Evolutionary conservation across 148 eudicot genomes (phyloP), one percentile per base, ranked within the genome.

Genomic region (Chenopodium suecicum): DNA sequence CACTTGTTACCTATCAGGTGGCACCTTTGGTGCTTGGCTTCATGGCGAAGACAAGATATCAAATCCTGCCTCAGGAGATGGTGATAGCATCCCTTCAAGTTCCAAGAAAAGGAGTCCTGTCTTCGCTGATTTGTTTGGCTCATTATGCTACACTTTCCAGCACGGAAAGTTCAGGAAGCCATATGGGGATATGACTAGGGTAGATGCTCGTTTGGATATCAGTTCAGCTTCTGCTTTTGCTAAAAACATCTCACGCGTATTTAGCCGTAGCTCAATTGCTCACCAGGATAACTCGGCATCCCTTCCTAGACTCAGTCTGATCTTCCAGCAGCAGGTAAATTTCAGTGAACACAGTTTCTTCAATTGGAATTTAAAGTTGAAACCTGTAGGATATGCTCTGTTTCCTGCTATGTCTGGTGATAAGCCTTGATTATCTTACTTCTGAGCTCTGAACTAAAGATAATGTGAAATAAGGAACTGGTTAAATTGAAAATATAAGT

Each of bases 281-380:
- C 69, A 68, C 74, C 82, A 66, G 34, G 85, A 82, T 72, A 82
- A 83, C 86, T 67, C 78, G 60, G 81, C 78, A 19, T 85, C 94
- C 80, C 85, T 88, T 32, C 97, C 97, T 69, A 86, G 86, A 69
- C 92, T 94, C 20, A 84, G 78, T 82, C 63, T 94, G 80, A 90
- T 88, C 69, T 80, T 90, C 83, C 98, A 94, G 81, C 98, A 94
- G 85, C 98, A 94, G 98, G 98, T 92, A 83, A 77, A 41, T 25
- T 71, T 62, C 23, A 8, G 54, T 50, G 50, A 6, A 41, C 44
- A 41, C 44, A 41, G 44, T 6, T 41, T 41, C 27, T 4, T 16
- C 11, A 65, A 69, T 9, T 63, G 27, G 23, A 47, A 71, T 22
- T 9, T 52, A 68, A 52, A 5, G 44, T 56, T 54, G 7, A 60